These are phyloP conservation scores for Aureobasidium zeae DNA, from an alignment of 2,329 filamentous ascomycete genomes.

Conservation along the genomic window DNA sequence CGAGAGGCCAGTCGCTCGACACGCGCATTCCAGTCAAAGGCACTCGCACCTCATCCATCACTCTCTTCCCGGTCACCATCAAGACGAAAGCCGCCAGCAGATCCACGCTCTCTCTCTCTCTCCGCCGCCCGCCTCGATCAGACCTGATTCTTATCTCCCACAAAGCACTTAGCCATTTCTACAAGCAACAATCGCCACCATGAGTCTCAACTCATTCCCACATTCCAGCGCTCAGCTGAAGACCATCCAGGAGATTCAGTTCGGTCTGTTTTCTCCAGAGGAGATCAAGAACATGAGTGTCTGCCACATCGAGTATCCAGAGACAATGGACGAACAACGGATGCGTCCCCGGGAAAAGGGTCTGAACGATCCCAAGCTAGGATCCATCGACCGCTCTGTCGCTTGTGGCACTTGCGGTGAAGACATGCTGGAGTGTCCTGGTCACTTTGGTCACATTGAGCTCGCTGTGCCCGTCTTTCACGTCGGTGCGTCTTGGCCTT, in stretches of 20 bases:
- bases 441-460: constrained; percentile 98
- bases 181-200: constrained; percentile 44
- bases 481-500: constrained; percentile 44
- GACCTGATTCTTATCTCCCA: constrained; percentile 4
- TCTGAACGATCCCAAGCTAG: constrained; percentile 89
- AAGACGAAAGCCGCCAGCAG: too few species aligned
- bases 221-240: constrained; percentile 93
- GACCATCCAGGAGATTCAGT: constrained; percentile 98
- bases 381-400: constrained; percentile 91
- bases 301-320: constrained; percentile 90
- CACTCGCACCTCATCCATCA: constrained; percentile 2
- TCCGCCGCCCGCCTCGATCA: constrained; percentile 10
- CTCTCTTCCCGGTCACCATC: neutral
- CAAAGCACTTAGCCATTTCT: constrained; percentile 9
- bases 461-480: constrained; percentile 94
- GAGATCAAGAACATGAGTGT: constrained; percentile 99
- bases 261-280: constrained; percentile 91
- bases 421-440: constrained; percentile 89
- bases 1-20: constrained; percentile 14
- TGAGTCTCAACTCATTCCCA: constrained; percentile 89
- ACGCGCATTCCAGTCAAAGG: constrained; percentile 9
- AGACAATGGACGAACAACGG: constrained; percentile 97
- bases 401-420: constrained; percentile 95
- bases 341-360: constrained; percentile 83
- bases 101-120: too few species aligned